Percentiles rank a stretch among this genome's conserved stretches.
Evolutionary conservation across 306 rosid species (phyloP).

Genomic region (Rosa multiflora): DNA sequence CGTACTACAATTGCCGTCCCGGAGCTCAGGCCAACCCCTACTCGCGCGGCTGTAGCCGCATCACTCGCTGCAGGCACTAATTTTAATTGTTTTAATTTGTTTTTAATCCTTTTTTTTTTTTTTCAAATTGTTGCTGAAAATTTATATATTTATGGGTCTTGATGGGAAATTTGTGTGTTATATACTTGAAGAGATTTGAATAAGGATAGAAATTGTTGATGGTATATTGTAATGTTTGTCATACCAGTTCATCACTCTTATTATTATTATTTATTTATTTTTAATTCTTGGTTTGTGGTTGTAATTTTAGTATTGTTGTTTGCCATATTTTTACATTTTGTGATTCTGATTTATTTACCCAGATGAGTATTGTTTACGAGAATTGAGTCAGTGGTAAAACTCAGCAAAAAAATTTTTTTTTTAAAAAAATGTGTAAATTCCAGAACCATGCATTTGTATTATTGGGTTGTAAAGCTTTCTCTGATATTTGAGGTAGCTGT

Average conservation of each 20-base stretch:
- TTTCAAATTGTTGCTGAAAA: background rate
- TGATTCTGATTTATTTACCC: too few species aligned
- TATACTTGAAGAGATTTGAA: constrained; percentile 19
- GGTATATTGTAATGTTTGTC: background rate
- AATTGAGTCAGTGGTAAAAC: background rate
- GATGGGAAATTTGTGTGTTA: background rate
- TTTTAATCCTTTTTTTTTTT: background rate
- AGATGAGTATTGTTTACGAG: background rate
- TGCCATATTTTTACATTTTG: too few species aligned
- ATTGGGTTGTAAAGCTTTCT: background rate
- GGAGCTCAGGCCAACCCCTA: constrained; percentile 97
- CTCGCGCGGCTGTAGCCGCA: constrained; percentile 74
- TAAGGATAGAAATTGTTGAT: constrained; percentile 7
- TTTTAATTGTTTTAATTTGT: background rate
- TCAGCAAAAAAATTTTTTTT: background rate
- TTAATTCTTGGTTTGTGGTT: background rate
- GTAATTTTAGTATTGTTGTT: background rate
- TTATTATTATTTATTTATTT: background rate
- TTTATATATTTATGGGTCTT: constrained; percentile 4
- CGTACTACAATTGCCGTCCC: constrained; percentile 86
- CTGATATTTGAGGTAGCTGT: background rate
- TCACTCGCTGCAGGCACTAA: constrained; percentile 86
- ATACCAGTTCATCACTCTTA: background rate
- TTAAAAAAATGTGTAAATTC: background rate
- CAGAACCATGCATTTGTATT: background rate